Evolutionary conservation across 179 eudicot genomes (phyloP).

Genomic region (Sideroxylon spinosum): DNA sequence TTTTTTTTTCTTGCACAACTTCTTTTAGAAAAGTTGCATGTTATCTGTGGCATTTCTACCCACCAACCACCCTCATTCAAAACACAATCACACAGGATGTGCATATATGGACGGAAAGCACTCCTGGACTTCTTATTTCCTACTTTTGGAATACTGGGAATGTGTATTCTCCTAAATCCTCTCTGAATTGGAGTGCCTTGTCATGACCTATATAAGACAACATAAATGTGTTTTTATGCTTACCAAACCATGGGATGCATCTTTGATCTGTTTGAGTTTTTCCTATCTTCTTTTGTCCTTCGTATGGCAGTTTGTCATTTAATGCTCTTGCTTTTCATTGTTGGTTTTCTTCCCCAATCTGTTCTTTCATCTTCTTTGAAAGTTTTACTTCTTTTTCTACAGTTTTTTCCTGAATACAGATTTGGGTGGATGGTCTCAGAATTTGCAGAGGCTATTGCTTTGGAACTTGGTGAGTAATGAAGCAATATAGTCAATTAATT

Average conservation of each 20-base stretch:
- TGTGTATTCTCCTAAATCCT: too few relatives aligned
- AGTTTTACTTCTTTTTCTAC: conserved; percentile 24
- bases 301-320: not conserved
- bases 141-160: too few relatives aligned
- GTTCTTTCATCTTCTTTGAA: conserved; percentile 6
- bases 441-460: conserved; percentile 59
- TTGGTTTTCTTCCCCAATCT: conserved; percentile 5
- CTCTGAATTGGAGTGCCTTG: not conserved
- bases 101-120: not conserved
- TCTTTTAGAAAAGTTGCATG: too few relatives aligned
- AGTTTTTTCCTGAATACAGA: conserved; percentile 88
- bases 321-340: conserved; percentile 5
- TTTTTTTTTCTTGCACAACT: too few relatives aligned
- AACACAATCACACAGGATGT: not conserved
- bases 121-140: too few relatives aligned
- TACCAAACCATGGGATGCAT: not conserved
- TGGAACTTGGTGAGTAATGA: conserved; percentile 76
- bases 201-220: not conserved
- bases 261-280: not conserved
- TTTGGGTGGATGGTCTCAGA: conserved; percentile 78
- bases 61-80: not conserved
- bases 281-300: not conserved
- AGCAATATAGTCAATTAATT: not conserved
- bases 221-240: not conserved
- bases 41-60: conserved; percentile 9